Base-by-base conservation (phyloP, 768 basidiomycete genomes). In the Leccinum broughii region DNA sequence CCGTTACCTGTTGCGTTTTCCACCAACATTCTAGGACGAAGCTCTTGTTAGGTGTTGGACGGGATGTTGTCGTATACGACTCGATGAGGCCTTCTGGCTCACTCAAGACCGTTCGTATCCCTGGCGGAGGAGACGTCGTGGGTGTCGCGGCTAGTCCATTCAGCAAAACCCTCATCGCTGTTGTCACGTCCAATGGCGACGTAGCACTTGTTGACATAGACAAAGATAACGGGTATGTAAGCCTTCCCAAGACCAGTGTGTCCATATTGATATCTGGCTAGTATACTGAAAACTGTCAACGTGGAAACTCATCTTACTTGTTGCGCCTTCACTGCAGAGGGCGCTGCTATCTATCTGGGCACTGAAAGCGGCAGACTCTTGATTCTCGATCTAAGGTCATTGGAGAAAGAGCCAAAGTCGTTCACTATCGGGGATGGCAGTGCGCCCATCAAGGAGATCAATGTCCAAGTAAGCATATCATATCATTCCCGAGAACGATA, bases 131-230 rank as follows among this genome's bases (percentile, higher is more conserved):
- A 8, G 72, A 81, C n/a, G 80, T 91, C 24, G 71, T 82, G 4
- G 81, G 80, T 13, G 70, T 90, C 9, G 77, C 83, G 7, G 85
- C 83, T 62, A 90, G 89, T 62, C 88, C 90, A 7, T 91, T 90
- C 71, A 90, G 89, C 74, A 90, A 87, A 75, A 87, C 86, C 2
- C 75, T 92, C 35, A 77, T 88, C 26, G 85, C 86, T 3, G 80
- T 81, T 48, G 83, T 81, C 1, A 86, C 81, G 46, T 76, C 80
- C 13, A 76, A 72, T 4, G 89, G 88, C 1, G 73, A 76, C 48
- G 77, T 92, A 11, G 78, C 73, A 4, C 77, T 91, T 8, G 73
- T 91, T 53, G 90, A 92, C 68, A 68, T 92, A 24, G 88, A 92
- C 53, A 91, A 90, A 70, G 88, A 90, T 59, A 85, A 85, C 65